Base-by-base conservation (phyloP, 805 yeast species). In the Candida maltosa region DNA sequence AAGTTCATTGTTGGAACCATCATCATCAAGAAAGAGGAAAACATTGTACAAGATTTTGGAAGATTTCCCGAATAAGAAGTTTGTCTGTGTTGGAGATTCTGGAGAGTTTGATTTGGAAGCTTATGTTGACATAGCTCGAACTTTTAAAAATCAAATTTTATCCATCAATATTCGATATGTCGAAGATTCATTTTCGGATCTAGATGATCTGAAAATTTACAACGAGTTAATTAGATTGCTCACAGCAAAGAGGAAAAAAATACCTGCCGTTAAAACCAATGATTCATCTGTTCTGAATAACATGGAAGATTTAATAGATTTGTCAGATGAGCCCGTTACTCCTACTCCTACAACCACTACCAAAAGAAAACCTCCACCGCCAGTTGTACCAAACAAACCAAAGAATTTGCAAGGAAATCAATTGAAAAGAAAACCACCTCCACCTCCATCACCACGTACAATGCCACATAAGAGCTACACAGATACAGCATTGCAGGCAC, bases 31-130 rank as follows among this genome's bases (percentile, higher is more conserved):
- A 29, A 93, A 93, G 57, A 73, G 77, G 40, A 71, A 73, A 9
- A 73, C 87, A 1, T 67, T 94, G 34, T 63, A 69, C 26, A 73
- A 75, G 38, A 73, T 93, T 6, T 44, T 87, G 16, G 55, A 61
- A 2, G 95, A 89, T 51, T 91, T 87, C 52, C 87, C 94, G 0
- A 41, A 75, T 1, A 79, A 89, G 44, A 80, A 75, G 49, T 91
- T 93, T 54, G 72, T 93, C 16, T 64, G 95, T 33, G 73, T 93
- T 11, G 99, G 99, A 21, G 99, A 93, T 55, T 83, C 96, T 2
- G 97, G 97, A 2, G 98, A 93, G 53, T 83, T 82, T 45, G 99
- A 93, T 62, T 64, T 91, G 28, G 98, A 94, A 51, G 95, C 97
- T 0, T 93, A 93, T 54, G 70, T 78, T 5, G 81, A 81, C 18